Evolutionary conservation across 345 rosid species (phyloP), one percentile per base, ranked within the genome.

Genomic region (Gossypium stocksii): DNA sequence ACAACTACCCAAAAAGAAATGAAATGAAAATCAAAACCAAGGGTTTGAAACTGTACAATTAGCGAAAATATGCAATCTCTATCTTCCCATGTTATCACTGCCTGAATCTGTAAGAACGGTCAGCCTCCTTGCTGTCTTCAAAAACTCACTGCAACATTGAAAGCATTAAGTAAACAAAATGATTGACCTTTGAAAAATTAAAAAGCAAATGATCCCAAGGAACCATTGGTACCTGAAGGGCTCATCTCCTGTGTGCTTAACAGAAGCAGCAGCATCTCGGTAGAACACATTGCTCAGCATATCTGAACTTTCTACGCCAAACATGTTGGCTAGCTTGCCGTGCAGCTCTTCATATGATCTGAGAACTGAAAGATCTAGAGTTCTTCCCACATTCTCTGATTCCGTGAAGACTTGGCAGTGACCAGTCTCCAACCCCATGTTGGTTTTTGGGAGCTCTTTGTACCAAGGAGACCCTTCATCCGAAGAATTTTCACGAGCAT

Each of bases 371-470:
- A 94, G 77, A 79, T 94, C 94, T 22, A 94, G 87, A 3, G 97
- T 92, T 74, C 97, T 84, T 23, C 97, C 97, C 4, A 92, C 89
- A 22, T 89, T 90, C 29, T 94, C 98, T 0, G 97, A 88, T 79
- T 92, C 93, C 93, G 89, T 79, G 76, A 90, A 94, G 52, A 94
- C 95, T 82, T 92, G 89, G 87, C 98, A 89, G 38, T 88, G 96
- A 20, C 93, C 97, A 2, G 85, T 84, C 78, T 87, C 92, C 76
- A 85, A 70, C 57, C 83, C 79, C 1, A 77, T 72, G 38, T 80
- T 89, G 74, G 76, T 57, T 76, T 86, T 83, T 15, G 74, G 80
- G 16, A 57, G 63, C 77, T 80, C 82, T 73, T 85, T 87, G 79
- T 78, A 84, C 77, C 87, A 79, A 17, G 87, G 87, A 29, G 87